Evolutionary conservation across 2,329 filamentous ascomycete species (phyloP).

Genomic region (Whalleya microplaca): DNA sequence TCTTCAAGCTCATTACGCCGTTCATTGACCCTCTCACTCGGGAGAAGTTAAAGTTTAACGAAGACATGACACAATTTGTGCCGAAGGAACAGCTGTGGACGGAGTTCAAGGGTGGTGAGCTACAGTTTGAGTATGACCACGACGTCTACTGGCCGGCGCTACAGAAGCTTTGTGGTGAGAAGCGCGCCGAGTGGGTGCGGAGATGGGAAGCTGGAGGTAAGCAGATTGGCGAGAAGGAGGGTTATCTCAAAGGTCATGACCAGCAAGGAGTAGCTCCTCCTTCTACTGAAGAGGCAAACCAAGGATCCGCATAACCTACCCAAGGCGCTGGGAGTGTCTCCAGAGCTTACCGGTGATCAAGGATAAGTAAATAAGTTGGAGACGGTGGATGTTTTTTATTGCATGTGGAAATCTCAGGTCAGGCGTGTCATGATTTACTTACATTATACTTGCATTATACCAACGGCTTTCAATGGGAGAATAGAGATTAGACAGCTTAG

Average conservation of each 20-base stretch:
- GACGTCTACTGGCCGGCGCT: constrained; percentile 86
- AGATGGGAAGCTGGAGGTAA: constrained; percentile 83
- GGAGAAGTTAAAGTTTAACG: constrained; percentile 97
- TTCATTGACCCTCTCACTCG: constrained; percentile 96
- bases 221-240: constrained; percentile 82
- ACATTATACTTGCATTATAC: no score
- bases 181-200: constrained; percentile 62
- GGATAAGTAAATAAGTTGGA: background rate
- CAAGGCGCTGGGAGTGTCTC: background rate
- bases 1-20: constrained; percentile 94
- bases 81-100: constrained; percentile 82
- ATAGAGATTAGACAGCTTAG: no score
- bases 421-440: no score
- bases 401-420: no score
- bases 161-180: constrained; percentile 69
- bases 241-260: constrained; percentile 73
- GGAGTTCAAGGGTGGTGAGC: constrained; percentile 71
- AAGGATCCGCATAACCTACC: background rate
- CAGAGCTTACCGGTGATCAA: background rate
- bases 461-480: no score
- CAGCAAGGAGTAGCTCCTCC: constrained; percentile 25
- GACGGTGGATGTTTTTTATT: no score
- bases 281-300: constrained; percentile 9
- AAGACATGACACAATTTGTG: constrained; percentile 82
- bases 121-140: constrained; percentile 93